These are phyloP conservation scores for Apiospora aurea DNA, from an alignment of 2,329 filamentous ascomycete species.

Conservation along the genomic window DNA sequence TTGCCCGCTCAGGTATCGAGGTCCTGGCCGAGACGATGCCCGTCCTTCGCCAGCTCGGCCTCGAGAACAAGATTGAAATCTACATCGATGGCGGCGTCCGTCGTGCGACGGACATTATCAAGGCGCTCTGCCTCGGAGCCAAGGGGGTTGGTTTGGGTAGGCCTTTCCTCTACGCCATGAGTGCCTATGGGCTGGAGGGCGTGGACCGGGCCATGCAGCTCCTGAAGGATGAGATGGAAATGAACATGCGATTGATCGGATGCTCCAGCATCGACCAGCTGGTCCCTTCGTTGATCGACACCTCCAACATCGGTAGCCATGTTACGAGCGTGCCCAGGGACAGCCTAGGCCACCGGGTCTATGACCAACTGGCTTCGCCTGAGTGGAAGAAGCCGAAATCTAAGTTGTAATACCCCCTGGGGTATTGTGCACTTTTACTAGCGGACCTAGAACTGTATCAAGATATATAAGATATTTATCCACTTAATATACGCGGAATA, in stretches of 20 bases:
- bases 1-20: conserved; percentile 87
- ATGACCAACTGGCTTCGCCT: conserved; percentile 61
- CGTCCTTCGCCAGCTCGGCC: conserved; percentile 74
- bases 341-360: conserved; percentile 55
- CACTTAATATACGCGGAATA: not conserved
- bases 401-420: conserved; percentile 53
- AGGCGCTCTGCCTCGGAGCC: conserved; percentile 91
- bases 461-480: not conserved
- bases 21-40: conserved; percentile 94
- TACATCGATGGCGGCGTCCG: conserved; percentile 92
- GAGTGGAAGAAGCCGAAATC: conserved; percentile 56
- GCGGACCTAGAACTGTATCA: not conserved
- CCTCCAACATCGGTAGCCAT: conserved; percentile 68
- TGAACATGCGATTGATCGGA: conserved; percentile 97
- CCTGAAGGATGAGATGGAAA: conserved; percentile 95
- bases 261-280: conserved; percentile 77
- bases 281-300: conserved; percentile 81
- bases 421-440: not conserved
- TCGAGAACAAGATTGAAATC: conserved; percentile 81
- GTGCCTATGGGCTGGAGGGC: conserved; percentile 83
- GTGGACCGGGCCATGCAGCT: conserved; percentile 93
- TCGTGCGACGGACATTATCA: conserved; percentile 91
- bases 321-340: conserved; percentile 57
- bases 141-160: conserved; percentile 92
- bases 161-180: conserved; percentile 97